phyloP scores from a whole-genome alignment of 805 yeast genomes.

The Kazachstania africana region DNA sequence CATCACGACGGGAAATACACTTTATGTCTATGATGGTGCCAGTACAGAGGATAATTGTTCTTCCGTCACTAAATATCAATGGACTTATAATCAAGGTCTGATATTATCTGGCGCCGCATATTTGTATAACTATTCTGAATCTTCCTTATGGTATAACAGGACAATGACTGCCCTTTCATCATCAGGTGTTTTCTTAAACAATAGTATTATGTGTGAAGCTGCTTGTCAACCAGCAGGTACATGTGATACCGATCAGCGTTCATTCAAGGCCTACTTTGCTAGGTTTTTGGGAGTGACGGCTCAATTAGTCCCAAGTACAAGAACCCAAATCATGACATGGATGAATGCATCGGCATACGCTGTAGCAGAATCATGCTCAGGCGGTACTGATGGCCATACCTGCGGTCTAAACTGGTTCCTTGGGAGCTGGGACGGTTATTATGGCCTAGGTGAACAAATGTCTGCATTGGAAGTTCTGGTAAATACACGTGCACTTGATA shows the following conservation, averaged over 20 bases:
- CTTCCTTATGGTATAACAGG: conserved; percentile 53
- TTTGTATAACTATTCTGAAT: conserved; percentile 60
- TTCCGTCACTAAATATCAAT: conserved; percentile 43
- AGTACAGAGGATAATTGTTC: conserved; percentile 49
- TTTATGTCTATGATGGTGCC: conserved; percentile 55
- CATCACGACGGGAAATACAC: conserved; percentile 28
- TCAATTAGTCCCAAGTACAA: conserved; percentile 45
- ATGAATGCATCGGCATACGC: conserved; percentile 43
- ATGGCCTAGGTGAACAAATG: conserved; percentile 87
- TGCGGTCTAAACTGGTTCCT: conserved; percentile 73
- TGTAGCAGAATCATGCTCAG: conserved; percentile 73
- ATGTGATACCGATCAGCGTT: conserved; percentile 78
- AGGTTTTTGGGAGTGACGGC: conserved; percentile 66
- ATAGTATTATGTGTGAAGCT: conserved; percentile 50
- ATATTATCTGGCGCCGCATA: conserved; percentile 71
- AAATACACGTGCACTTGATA: conserved; percentile 24
- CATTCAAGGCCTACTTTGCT: conserved; percentile 73
- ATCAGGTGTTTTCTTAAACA: conserved; percentile 41
- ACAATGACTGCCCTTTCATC: conserved; percentile 45
- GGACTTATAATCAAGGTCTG: conserved; percentile 83
- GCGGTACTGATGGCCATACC: conserved; percentile 77
- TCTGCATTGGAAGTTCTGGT: conserved; percentile 58
- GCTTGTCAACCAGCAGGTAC: conserved; percentile 56
- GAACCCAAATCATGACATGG: conserved; percentile 23
- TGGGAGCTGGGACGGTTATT: conserved; percentile 53